Evolutionary conservation across 352 stramenopile species (phyloP), one percentile per base, ranked within the genome.

Genomic region (Thraustochytrium striatum): DNA sequence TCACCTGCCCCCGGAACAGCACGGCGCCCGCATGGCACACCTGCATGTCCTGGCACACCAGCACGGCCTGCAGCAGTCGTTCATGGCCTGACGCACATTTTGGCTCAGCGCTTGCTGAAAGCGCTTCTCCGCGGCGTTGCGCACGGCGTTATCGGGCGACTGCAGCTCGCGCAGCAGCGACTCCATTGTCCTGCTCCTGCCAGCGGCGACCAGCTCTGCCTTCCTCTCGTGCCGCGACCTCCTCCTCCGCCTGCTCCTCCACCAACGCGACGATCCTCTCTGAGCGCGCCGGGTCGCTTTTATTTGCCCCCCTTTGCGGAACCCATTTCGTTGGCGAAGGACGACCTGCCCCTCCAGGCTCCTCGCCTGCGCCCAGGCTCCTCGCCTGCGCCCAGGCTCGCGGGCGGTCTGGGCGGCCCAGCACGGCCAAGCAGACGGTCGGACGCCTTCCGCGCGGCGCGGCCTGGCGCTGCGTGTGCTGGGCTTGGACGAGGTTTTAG

Each of bases 61-160:
- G 65, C 65, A 75, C 44, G 0, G 61, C 30, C 65, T 75, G 65
- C 65, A 61, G 44, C 25, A 75, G 52, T 75, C 68, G 52, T 75
- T 75, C 65, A 75, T 75, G 32, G 65, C 68, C 35, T 25, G 39
- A 21, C 44, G 28, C 32, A 62, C 65, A 61, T 75, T 43, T 8
- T 35, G n/a, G 3, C 30, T 38, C 43, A 75, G 47, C 65, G 52
- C 52, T 43, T 75, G 65, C 16, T 35, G 11, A 30, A 75, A 61
- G 41, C 32, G 44, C 35, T 28, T 21, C 65, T 75, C 65, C 33
- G 65, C 65, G 28, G 44, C 52, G 52, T 61, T 38, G 35, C 65
- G 65, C 65, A 55, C 65, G 1, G 44, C 65, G 52, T 75, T 75
- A 38, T 75, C 50, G 44, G 43, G 58, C 65, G 44, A 58, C 44